Evolutionary conservation across 176 grass and related monocot genomes (phyloP).

Genomic region (Bothriochloa decipiens): DNA sequence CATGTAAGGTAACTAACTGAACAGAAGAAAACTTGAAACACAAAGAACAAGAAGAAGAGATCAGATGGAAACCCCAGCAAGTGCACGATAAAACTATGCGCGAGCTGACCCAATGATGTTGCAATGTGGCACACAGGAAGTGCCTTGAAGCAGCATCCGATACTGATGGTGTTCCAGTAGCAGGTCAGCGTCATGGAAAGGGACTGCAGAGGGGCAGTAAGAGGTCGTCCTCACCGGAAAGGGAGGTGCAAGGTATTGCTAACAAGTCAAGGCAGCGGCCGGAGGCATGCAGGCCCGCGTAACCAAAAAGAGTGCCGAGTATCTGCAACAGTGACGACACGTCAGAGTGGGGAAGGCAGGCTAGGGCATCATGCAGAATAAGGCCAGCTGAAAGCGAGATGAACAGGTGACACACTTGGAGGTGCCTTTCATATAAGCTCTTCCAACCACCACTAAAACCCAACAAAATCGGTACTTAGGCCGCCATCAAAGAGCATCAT

Average conservation of each 20-base stretch:
- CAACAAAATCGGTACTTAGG: constrained; percentile 14
- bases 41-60: neutral
- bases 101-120: constrained; percentile 28
- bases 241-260: constrained; percentile 47
- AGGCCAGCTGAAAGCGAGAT: constrained; percentile 33
- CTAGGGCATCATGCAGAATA: constrained; percentile 27
- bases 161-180: constrained; percentile 40
- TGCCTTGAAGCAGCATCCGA: constrained; percentile 38
- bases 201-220: constrained; percentile 39
- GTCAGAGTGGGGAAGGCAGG: neutral
- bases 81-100: constrained; percentile 20
- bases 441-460: constrained; percentile 35
- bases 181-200: constrained; percentile 28
- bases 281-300: constrained; percentile 25
- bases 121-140: constrained; percentile 36
- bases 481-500: neutral
- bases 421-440: constrained; percentile 37
- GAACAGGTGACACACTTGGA: constrained; percentile 31
- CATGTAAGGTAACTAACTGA: neutral
- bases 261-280: constrained; percentile 44
- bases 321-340: constrained; percentile 28
- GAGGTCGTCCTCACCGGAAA: constrained; percentile 44
- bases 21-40: neutral
- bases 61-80: neutral
- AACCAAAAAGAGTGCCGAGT: constrained; percentile 9